Percentiles rank a stretch among this genome's conserved stretches.
phyloP scores from a whole-genome alignment of 768 basidiomycete species.

The Dacryopinax primogenitus region DNA sequence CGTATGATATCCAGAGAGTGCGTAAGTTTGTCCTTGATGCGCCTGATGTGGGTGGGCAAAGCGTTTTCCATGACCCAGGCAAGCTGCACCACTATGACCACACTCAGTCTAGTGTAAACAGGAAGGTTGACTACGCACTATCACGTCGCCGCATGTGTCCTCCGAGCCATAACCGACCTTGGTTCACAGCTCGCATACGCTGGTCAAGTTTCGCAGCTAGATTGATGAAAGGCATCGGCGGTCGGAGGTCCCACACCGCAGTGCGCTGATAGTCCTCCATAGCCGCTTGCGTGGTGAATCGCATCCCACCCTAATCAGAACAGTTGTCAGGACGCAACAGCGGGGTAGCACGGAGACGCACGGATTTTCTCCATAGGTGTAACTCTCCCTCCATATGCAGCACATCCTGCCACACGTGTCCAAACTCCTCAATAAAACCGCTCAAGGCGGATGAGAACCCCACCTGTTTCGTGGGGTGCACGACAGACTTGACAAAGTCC shows the following conservation, averaged over 20 bases:
- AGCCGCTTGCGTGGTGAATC: neutral
- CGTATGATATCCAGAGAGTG: neutral
- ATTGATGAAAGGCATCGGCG: neutral
- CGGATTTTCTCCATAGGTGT: conserved; percentile 31
- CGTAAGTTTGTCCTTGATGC: neutral
- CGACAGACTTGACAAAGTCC: conserved; percentile 35
- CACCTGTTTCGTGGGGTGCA: conserved; percentile 30
- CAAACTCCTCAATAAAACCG: conserved; percentile 34
- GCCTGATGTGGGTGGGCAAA: neutral
- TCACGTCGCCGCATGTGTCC: conserved; percentile 1
- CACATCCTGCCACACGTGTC: conserved; percentile 27
- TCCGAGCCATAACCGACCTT: neutral
- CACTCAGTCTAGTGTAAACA: neutral
- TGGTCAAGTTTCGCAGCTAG: neutral
- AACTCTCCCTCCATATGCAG: conserved; percentile 33
- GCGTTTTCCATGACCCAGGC: neutral
- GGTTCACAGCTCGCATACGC: neutral
- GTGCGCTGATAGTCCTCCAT: neutral
- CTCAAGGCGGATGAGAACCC: conserved; percentile 28
- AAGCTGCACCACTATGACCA: neutral
- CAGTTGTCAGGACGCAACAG: neutral
- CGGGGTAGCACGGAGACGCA: neutral
- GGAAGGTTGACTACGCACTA: neutral
- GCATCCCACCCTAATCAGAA: neutral
- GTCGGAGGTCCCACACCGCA: neutral